phyloP scores from a whole-genome alignment of 2,329 filamentous ascomycete species.

The Trichoderma lentiforme region DNA sequence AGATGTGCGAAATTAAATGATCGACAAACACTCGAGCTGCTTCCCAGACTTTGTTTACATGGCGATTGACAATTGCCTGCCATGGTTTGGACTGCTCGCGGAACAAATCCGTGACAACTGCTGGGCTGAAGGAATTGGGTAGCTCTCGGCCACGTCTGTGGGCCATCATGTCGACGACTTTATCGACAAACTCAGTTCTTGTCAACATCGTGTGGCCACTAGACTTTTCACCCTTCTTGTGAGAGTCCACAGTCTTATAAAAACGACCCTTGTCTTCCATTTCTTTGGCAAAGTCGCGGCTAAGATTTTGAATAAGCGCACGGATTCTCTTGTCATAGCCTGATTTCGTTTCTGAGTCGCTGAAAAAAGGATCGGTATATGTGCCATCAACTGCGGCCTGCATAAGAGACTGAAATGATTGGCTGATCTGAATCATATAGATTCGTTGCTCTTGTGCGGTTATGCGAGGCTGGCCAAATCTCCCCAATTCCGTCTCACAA shows the following conservation, averaged over 20 bases:
- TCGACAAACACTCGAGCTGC: constrained; percentile 16
- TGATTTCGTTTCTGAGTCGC: constrained; percentile 26
- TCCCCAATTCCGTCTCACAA: constrained; percentile 38
- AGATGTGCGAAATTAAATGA: constrained; percentile 18
- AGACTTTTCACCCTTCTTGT: not conserved
- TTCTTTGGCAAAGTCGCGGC: constrained; percentile 43
- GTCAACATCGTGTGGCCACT: not conserved
- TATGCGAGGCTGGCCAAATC: constrained; percentile 47
- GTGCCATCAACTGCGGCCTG: constrained; percentile 48
- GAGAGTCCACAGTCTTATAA: not conserved
- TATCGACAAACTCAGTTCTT: constrained; percentile 21
- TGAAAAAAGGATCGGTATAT: constrained; percentile 53
- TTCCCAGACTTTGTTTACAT: constrained; percentile 21
- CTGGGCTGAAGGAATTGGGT: constrained; percentile 57
- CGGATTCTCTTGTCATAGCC: constrained; percentile 47
- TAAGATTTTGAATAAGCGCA: constrained; percentile 51
- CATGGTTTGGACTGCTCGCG: constrained; percentile 55
- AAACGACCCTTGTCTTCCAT: constrained; percentile 42
- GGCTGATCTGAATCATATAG: constrained; percentile 46
- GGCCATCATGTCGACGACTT: constrained; percentile 25
- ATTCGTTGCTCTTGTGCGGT: constrained; percentile 46
- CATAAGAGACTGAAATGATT: constrained; percentile 42
- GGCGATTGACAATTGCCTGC: constrained; percentile 41
- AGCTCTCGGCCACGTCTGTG: constrained; percentile 47
- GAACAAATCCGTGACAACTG: constrained; percentile 59